A percentile compares a stretch with the other conserved stretches of the same genome.
phyloP scores from a whole-genome alignment of 2,329 filamentous ascomycete genomes.

The Apiospora saccharicola region DNA sequence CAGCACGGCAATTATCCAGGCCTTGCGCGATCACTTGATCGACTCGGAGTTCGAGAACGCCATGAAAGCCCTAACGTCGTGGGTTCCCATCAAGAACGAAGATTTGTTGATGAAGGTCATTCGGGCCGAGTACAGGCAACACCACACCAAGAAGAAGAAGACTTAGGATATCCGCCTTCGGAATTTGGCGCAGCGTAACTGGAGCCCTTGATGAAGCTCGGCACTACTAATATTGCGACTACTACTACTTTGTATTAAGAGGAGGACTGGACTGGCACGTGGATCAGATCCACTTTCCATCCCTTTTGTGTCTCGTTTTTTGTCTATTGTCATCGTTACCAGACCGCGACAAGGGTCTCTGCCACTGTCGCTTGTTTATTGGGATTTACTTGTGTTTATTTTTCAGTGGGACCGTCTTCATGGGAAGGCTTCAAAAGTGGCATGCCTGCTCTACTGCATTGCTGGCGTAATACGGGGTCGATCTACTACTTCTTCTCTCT shows the following conservation, averaged over 20 bases:
- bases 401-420: neutral
- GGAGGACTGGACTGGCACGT: conserved; percentile 8
- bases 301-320: neutral
- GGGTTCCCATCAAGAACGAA: conserved; percentile 93
- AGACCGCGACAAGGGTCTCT: conserved; percentile 3
- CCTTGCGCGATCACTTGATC: conserved; percentile 84
- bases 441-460: conserved; percentile 15
- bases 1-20: conserved; percentile 88
- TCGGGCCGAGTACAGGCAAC: conserved; percentile 82
- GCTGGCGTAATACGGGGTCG: neutral
- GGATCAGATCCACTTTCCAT: neutral
- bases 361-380: neutral
- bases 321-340: conserved; percentile 2
- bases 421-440: conserved; percentile 6
- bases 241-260: neutral
- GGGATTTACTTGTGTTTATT: neutral
- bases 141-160: conserved; percentile 55
- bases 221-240: neutral
- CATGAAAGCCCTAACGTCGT: conserved; percentile 96
- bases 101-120: conserved; percentile 92
- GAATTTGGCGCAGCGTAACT: conserved; percentile 24
- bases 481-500: neutral
- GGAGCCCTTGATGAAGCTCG: conserved; percentile 9
- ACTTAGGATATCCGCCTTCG: conserved; percentile 38
- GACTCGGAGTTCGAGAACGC: conserved; percentile 96